Evolutionary conservation across 2,329 filamentous ascomycete genomes (phyloP), one percentile per base, ranked within the genome.

Genomic region (Penicillium sp.): DNA sequence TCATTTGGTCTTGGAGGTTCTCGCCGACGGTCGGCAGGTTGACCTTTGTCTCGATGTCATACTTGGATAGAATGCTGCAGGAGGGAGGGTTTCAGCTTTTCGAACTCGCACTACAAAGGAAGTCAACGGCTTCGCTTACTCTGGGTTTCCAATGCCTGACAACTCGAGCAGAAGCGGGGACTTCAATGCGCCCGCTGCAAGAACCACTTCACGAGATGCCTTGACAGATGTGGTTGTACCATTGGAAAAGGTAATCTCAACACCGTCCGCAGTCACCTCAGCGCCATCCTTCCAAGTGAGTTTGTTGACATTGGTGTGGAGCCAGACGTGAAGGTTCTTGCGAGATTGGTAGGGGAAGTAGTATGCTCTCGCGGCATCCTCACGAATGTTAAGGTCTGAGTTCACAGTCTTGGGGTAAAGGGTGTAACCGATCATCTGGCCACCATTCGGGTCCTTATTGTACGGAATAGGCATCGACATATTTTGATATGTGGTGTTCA

Each of bases 91-190:
- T 19, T 57, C 37, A 50, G 21, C 27, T 23, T 29, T 1, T 27
- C 3, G 1, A 35, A 8, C 6, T 27, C n/a, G 21, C 11, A 16
- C 13, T 10, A 11, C 4, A 2, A 27, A 26, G 29, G 0, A 19
- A 33, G 25, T 23, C 2, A 9, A 2, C 0, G 8, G 5, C 21
- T 16, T 29, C 13, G 49, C 60, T 55, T 58, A 70, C 66, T 59
- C 50, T 19, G 67, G 70, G 56, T 69, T 72, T 62, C 86, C 86
- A 33, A 88, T 75, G 0, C 86, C 86, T 0, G 85, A 88, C 1
- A 86, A 75, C 62, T 88, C 85, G 21, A 83, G 79, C 19, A 85
- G 75, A 67, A 80, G 81, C 8, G 81, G 86, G 5, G 82, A 85
- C 65, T 80, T 80, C 50, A 83, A 72, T 23, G 81, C 80, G 0